phyloP scores from a whole-genome alignment of 768 basidiomycete genomes.

The Holtermanniella nyarrowii region DNA sequence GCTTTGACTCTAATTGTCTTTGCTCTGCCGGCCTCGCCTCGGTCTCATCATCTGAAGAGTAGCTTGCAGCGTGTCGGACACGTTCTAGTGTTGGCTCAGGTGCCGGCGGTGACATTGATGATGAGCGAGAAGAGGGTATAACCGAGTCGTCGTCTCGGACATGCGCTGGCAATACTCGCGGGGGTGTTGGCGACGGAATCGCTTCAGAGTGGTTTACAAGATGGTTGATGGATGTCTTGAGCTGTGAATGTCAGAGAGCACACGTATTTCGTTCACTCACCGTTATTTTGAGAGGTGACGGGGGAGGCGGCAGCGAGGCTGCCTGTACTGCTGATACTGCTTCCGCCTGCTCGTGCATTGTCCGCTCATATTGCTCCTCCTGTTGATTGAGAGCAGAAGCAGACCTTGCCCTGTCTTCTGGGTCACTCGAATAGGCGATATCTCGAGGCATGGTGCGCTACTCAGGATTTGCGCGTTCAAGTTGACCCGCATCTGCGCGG shows the following conservation, averaged over 20 bases:
- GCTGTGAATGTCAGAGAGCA: no score
- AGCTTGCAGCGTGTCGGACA: neutral
- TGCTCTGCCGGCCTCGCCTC: neutral
- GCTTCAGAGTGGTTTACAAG: neutral
- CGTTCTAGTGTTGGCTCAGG: neutral
- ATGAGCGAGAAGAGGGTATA: neutral
- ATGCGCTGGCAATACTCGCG: neutral
- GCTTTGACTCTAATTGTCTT: no score
- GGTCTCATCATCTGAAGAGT: neutral
- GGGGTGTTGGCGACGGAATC: neutral
- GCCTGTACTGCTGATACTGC: neutral
- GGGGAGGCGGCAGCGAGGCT: no score
- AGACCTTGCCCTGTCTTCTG: no score
- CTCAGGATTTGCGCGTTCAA: no score
- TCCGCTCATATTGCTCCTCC: constrained; percentile 23
- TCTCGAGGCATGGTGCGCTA: no score
- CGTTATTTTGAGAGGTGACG: no score
- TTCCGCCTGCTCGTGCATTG: constrained; percentile 11
- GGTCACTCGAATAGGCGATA: no score
- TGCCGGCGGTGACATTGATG: neutral
- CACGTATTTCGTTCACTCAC: no score
- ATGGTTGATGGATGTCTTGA: neutral
- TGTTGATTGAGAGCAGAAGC: constrained; percentile 14
- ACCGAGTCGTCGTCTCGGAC: neutral
- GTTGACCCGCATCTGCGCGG: no score